These are phyloP conservation scores for Suhomyces faveliae DNA, from an alignment of 805 yeast genomes.

Conservation along the genomic window DNA sequence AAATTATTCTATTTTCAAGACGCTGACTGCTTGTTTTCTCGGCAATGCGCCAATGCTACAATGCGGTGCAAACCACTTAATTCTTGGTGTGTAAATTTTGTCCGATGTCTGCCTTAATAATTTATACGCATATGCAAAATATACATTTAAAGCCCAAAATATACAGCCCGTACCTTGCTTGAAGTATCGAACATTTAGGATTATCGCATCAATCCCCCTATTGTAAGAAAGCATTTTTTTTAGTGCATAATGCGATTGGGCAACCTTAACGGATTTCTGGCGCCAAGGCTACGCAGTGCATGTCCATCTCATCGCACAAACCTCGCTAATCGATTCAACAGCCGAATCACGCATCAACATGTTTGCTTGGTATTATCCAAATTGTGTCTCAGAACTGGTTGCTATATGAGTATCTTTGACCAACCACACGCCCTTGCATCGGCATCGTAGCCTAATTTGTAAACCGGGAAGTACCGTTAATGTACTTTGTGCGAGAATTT, in stretches of 20 bases:
- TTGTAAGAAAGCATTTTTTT: neutral
- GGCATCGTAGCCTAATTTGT: neutral
- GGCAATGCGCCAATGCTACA: neutral
- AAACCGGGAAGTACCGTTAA: no score
- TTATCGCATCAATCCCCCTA: neutral
- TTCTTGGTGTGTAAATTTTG: neutral
- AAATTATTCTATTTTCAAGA: neutral
- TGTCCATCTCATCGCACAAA: neutral
- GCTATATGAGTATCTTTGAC: neutral
- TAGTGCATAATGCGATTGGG: neutral
- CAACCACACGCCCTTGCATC: neutral
- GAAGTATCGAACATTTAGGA: conserved; percentile 3
- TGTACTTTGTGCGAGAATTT: neutral
- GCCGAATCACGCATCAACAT: neutral
- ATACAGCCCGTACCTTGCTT: conserved; percentile 4
- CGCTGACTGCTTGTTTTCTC: neutral
- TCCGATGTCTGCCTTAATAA: neutral
- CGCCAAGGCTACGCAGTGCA: neutral
- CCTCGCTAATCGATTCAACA: neutral
- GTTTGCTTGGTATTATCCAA: neutral
- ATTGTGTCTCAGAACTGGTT: neutral
- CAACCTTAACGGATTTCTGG: neutral
- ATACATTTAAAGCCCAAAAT: neutral
- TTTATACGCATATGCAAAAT: neutral
- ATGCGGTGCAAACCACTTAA: neutral